Evolutionary conservation across 805 yeast species (phyloP).

Genomic region (Maudiozyma saulgeensis): DNA sequence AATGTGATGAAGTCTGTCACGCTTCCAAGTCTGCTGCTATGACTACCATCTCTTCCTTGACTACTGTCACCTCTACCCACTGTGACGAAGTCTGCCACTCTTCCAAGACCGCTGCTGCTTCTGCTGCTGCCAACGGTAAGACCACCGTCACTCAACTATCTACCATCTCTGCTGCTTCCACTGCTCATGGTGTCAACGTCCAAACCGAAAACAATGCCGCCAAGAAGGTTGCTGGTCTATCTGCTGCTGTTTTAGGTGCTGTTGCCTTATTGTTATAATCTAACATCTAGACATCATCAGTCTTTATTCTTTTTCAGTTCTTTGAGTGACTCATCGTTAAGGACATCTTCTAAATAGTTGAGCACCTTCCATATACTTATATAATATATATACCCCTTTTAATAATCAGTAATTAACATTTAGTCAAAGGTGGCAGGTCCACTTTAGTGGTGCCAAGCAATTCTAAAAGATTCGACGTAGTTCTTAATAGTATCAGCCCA

Average conservation of each 20-base stretch:
- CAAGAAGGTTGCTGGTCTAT: constrained; percentile 6
- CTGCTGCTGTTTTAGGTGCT: constrained; percentile 9
- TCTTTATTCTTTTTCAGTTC: background rate
- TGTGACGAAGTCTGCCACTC: constrained; percentile 10
- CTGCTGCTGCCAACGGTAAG: constrained; percentile 1
- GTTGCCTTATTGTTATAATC: constrained; percentile 6
- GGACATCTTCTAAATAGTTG: background rate
- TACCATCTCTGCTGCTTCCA: constrained; percentile 1
- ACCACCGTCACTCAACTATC: constrained; percentile 3
- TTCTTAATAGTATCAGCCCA: no score
- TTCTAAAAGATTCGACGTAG: no score
- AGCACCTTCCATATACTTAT: background rate
- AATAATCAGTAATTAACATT: background rate
- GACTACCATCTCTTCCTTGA: constrained; percentile 1
- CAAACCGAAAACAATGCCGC: constrained; percentile 10
- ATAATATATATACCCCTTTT: background rate
- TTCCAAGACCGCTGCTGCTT: constrained; percentile 5
- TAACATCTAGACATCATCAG: background rate
- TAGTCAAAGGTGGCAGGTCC: no score
- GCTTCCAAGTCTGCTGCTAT: constrained; percentile 5
- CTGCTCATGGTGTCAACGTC: constrained; percentile 4
- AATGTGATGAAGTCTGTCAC: constrained; percentile 7
- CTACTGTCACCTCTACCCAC: constrained; percentile 5
- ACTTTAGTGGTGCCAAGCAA: no score
- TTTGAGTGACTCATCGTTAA: background rate